phyloP scores from a whole-genome alignment of 106 monocot species.

The Acanthochlamys bracteata region DNA sequence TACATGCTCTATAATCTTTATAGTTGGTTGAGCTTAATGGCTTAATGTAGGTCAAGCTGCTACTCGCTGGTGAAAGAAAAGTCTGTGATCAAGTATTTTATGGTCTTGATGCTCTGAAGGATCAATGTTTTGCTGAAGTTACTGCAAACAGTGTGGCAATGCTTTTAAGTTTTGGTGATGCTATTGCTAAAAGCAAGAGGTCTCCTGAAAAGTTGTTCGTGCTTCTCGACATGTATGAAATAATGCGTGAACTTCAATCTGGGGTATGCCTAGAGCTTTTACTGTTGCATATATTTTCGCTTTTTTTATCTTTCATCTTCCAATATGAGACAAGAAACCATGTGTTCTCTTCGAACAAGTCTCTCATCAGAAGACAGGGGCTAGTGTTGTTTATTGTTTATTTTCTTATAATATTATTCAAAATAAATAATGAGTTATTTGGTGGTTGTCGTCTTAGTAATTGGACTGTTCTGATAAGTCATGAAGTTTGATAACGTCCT shows the following conservation, averaged over 20 bases:
- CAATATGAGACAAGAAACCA: too few relatives aligned
- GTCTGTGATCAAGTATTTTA: slow-evolving; percentile 69
- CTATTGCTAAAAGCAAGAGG: slow-evolving; percentile 64
- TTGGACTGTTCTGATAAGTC: too few relatives aligned
- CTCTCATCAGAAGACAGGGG: too few relatives aligned
- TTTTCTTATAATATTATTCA: too few relatives aligned
- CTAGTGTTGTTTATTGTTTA: too few relatives aligned
- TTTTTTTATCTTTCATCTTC: too few relatives aligned
- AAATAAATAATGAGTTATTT: too few relatives aligned
- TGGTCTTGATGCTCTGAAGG: slow-evolving; percentile 36
- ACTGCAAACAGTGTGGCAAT: slow-evolving; percentile 47
- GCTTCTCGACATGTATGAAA: slow-evolving; percentile 84
- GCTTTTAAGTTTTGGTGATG: slow-evolving; percentile 76
- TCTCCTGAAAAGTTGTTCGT: slow-evolving; percentile 81
- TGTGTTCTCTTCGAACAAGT: too few relatives aligned
- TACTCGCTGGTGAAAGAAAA: slow-evolving; percentile 60
- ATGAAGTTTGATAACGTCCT: too few relatives aligned
- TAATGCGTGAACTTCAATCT: slow-evolving; percentile 65
- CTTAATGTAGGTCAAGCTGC: slow-evolving; percentile 73
- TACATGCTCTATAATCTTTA: neutral
- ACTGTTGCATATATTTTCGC: too few relatives aligned
- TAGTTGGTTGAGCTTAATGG: neutral
- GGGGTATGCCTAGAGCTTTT: slow-evolving; percentile 48
- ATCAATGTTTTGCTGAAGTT: slow-evolving; percentile 68
- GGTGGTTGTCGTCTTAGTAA: too few relatives aligned